Base-by-base conservation (phyloP, 805 yeast species). In the Nakazawaea sp. region DNA sequence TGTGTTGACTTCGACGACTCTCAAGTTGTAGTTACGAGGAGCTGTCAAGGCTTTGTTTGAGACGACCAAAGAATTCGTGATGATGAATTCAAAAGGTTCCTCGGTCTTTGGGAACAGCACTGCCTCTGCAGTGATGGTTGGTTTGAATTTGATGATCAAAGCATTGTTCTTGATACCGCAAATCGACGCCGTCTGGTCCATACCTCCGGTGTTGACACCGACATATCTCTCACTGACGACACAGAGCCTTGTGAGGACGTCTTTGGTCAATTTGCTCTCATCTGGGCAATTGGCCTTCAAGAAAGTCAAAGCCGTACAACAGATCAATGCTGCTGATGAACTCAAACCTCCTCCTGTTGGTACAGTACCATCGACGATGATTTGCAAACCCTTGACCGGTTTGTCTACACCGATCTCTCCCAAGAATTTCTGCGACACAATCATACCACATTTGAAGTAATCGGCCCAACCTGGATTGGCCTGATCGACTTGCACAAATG, bases 131-230 rank as follows among this genome's bases (percentile, higher is more conserved):
- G 52, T 58, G 32, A 81, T 61, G 43, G 62, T 53, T 2, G 89
- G 88, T 43, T 68, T 65, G 58, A 80, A 81, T 45, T 71, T 72
- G 15, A 81, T 74, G 45, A 70, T 66, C 38, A 80, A 56, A 2
- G 80, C 81, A 44, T 80, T 73, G 41, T 64, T 66, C 29, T 56
- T 59, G 48, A 70, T 75, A 16, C 88, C 87, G 45, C 70, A 78
- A 18, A 81, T 67, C 0, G 82, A 73, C 3, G 87, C 88, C 33
- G 81, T 70, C 57, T 81, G 88, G 52, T 81, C 88, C 82, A 81
- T 73, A 27, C 88, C 87, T n/a, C 88, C 89, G 25, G 80, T 75
- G 52, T 77, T 80, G 36, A 81, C 82, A 25, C 88, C 88, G 26
- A 81, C 75, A 37, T 74, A 74, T 56, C 79, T 84, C 51, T 81